Percentiles rank a stretch among this genome's conserved stretches.
These are phyloP conservation scores for Nakazawaea peltata DNA, from an alignment of 805 yeast genomes.

Conservation along the genomic window DNA sequence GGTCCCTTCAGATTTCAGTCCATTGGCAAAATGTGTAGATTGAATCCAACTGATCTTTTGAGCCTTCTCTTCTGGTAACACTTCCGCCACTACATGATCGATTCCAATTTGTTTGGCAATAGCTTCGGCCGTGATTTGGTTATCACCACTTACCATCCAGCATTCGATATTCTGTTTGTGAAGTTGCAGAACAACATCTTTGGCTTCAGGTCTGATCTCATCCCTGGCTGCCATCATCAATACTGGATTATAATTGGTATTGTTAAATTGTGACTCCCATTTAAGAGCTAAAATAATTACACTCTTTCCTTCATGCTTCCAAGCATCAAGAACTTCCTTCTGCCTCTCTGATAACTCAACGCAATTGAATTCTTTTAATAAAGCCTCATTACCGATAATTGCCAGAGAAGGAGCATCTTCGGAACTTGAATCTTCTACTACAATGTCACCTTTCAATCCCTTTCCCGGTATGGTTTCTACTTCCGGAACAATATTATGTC, in stretches of 20 bases:
- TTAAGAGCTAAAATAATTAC: slow-evolving; percentile 46
- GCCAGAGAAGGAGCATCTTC: slow-evolving; percentile 27
- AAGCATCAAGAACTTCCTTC: slow-evolving; percentile 27
- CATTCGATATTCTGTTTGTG: slow-evolving; percentile 38
- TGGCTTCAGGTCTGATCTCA: slow-evolving; percentile 49
- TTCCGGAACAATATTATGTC: slow-evolving; percentile 32
- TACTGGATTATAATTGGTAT: slow-evolving; percentile 27
- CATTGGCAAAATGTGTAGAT: slow-evolving; percentile 23
- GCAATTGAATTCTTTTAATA: slow-evolving; percentile 41
- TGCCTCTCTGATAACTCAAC: slow-evolving; percentile 25
- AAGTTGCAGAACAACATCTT: slow-evolving; percentile 35
- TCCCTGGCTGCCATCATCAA: slow-evolving; percentile 55
- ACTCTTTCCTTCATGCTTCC: slow-evolving; percentile 63
- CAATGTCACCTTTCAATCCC: slow-evolving; percentile 43
- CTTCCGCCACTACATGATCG: slow-evolving; percentile 55
- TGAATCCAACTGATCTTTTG: slow-evolving; percentile 50
- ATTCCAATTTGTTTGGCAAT: slow-evolving; percentile 61
- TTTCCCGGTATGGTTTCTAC: slow-evolving; percentile 52
- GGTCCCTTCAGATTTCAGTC: slow-evolving; percentile 9
- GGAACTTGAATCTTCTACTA: slow-evolving; percentile 15
- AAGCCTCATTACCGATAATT: slow-evolving; percentile 52
- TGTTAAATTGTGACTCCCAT: slow-evolving; percentile 20
- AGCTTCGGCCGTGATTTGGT: slow-evolving; percentile 55
- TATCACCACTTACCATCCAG: slow-evolving; percentile 79
- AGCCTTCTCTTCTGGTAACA: slow-evolving; percentile 68